Percentiles rank a stretch among this genome's conserved stretches.
These are phyloP conservation scores for Populus euphratica DNA, from an alignment of 345 rosid genomes.

Conservation along the genomic window DNA sequence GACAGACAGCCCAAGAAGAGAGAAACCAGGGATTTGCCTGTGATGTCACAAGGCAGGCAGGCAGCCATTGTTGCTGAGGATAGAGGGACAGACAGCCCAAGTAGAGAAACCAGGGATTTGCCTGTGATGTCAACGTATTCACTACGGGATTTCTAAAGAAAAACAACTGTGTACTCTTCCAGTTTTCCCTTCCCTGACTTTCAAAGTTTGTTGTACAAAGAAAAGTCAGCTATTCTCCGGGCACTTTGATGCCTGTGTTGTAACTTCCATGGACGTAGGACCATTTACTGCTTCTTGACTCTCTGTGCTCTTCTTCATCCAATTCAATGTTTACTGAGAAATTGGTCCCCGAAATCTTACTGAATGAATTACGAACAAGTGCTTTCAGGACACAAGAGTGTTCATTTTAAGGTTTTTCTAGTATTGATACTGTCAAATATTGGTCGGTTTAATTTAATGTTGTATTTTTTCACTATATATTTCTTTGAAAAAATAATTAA, in stretches of 20 bases:
- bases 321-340: neutral
- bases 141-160: neutral
- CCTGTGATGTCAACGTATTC: neutral
- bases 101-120: neutral
- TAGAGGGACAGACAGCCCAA: neutral
- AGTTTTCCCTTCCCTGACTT: no score
- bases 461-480: no score
- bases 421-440: no score
- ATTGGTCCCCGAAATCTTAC: no score
- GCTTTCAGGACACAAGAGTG: no score
- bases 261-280: neutral
- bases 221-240: neutral
- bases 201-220: neutral
- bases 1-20: constrained; percentile 1
- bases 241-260: neutral
- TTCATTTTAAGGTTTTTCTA: no score
- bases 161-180: neutral
- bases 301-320: neutral
- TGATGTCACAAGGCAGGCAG: neutral
- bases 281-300: neutral
- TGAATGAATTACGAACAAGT: no score
- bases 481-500: no score
- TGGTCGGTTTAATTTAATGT: no score
- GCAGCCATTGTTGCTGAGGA: neutral
- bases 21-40: neutral